These are phyloP conservation scores for Spathaspora girioi DNA, from an alignment of 805 yeast species.

Conservation along the genomic window DNA sequence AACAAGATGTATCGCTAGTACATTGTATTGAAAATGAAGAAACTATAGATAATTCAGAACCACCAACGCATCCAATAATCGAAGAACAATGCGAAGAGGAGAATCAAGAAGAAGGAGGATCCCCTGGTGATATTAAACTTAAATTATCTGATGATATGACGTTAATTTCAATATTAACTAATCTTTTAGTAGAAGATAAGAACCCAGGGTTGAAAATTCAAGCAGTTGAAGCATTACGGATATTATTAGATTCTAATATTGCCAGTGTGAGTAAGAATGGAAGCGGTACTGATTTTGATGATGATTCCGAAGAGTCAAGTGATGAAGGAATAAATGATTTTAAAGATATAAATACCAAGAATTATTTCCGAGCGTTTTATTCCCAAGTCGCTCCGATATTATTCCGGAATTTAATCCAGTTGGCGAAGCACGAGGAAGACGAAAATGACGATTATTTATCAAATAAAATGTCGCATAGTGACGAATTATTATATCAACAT, in stretches of 20 bases:
- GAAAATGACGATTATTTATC: conserved; percentile 1
- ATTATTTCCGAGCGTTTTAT: conserved; percentile 61
- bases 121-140: conserved; percentile 15
- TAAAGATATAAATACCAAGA: conserved; percentile 33
- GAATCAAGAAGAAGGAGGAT: conserved; percentile 6
- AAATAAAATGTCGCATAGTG: conserved; percentile 11
- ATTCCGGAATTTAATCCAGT: conserved; percentile 46
- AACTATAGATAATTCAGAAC: conserved; percentile 26
- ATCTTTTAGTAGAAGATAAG: conserved; percentile 57
- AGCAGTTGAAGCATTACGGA: conserved; percentile 77
- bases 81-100: conserved; percentile 8
- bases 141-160: conserved; percentile 56
- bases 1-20: conserved; percentile 72
- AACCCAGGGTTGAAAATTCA: conserved; percentile 76
- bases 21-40: conserved; percentile 31
- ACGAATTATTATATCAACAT: conserved; percentile 47
- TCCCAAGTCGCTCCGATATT: conserved; percentile 54
- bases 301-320: conserved; percentile 6
- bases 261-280: conserved; percentile 16
- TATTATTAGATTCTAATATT: conserved; percentile 59
- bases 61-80: conserved; percentile 13
- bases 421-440: conserved; percentile 12
- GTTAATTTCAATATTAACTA: conserved; percentile 50
- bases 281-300: not conserved
- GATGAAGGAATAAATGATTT: conserved; percentile 14